Evolutionary conservation across 106 monocot genomes (phyloP).

Genomic region (Vanilla planifolia): DNA sequence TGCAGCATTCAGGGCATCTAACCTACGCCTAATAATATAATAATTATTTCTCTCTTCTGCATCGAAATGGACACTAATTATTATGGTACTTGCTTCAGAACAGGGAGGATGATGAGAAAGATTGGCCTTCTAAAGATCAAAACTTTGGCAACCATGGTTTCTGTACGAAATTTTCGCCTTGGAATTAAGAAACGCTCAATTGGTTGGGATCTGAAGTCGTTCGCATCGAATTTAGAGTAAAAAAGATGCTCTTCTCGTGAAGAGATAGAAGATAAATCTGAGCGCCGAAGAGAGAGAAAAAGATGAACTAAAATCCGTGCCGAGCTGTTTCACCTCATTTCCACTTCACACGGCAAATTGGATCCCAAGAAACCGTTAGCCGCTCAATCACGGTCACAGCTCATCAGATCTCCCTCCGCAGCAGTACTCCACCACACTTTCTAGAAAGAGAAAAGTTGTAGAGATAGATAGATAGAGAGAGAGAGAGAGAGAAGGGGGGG

Average conservation of each 20-base stretch:
- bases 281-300: neutral
- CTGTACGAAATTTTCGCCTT: neutral
- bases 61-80: too few species aligned
- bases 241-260: conserved; percentile 16
- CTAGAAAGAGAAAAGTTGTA: too few species aligned
- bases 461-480: too few species aligned
- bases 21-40: conserved; percentile 19
- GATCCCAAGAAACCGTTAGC: conserved; percentile 25
- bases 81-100: neutral
- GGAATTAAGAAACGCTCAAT: conserved; percentile 7
- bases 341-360: conserved; percentile 1
- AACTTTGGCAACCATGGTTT: neutral
- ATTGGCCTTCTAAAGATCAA: conserved; percentile 3
- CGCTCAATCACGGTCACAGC: neutral
- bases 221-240: conserved; percentile 26
- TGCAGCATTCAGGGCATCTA: conserved; percentile 16
- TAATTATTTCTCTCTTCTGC: conserved; percentile 4
- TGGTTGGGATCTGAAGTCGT: conserved; percentile 38
- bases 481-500: neutral
- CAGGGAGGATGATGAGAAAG: neutral
- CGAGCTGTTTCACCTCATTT: neutral
- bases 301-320: conserved; percentile 13
- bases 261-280: conserved; percentile 9
- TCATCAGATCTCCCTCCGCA: conserved; percentile 18
- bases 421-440: too few species aligned